Evolutionary conservation across 2,329 filamentous ascomycete genomes (phyloP), one percentile per base, ranked within the genome.

Genomic region (Xylariaceae sp.): DNA sequence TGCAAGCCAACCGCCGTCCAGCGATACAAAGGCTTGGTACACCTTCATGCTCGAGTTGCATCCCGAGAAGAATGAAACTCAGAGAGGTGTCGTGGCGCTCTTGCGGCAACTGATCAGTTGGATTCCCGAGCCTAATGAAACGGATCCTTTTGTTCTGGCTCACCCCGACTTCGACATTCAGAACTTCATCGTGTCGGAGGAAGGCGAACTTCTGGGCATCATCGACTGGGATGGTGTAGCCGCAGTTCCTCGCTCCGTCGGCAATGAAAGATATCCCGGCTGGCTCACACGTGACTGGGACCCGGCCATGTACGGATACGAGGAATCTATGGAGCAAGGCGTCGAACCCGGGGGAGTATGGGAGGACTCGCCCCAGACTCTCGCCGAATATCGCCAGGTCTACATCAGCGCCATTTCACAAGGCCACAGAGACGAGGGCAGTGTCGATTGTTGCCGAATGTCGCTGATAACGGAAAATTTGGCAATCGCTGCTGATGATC

Each of bases 161-260:
- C 71, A 72, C 51, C 66, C 69, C 1, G 65, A 72, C 28, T 68
- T 67, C 36, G 64, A 71, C 45, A 64, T 69, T 12, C 66, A 72
- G 29, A 73, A 73, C 43, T 58, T 74, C 44, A 56, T 73, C 9
- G 69, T 74, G 0, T 65, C 66, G 0, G 63, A 68, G 17, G 61
- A 68, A 0, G 69, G 71, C 14, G 50, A 65, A 17, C 57, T 74
- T 2, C 57, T 46, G 6, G 68, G 49, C 6, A 69, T 73, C 17
- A 69, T 73, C 21, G 70, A 71, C 56, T 73, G 69, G 71, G 68
- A 71, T 33, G 64, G 62, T 7, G 59, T 69, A 5, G 53, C 46
- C 14, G 55, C 62, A 6, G 57, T 65, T 12, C 68, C 71, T 14
- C 64, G 62, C 5, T 62, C 40, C 23, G 6, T 69, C 24, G 71